These are phyloP conservation scores for Chalciporus sp. DNA, from an alignment of 1,284 basidiomycete species.

Conservation along the genomic window DNA sequence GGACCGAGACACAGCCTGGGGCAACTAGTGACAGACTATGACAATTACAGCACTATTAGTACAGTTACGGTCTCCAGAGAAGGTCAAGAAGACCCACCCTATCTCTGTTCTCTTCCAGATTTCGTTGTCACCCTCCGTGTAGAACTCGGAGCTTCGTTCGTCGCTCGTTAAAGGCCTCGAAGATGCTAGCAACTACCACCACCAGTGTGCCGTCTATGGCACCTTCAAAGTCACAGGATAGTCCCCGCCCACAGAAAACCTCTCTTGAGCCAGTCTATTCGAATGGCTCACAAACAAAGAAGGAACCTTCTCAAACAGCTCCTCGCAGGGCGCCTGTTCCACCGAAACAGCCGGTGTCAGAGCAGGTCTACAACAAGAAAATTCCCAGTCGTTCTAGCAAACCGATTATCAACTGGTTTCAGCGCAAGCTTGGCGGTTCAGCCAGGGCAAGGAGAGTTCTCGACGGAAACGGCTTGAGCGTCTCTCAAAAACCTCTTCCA, in stretches of 20 bases:
- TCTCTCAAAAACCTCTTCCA: slow-evolving; percentile 14
- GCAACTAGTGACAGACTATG: too few species aligned
- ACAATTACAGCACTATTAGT: slow-evolving; percentile 1
- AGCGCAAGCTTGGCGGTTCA: slow-evolving; percentile 79
- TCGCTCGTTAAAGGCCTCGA: slow-evolving; percentile 4
- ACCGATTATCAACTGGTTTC: slow-evolving; percentile 90
- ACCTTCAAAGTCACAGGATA: slow-evolving; percentile 15
- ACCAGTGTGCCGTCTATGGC: slow-evolving; percentile 11
- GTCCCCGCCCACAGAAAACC: slow-evolving; percentile 11
- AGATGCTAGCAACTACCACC: slow-evolving; percentile 20
- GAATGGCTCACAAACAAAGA: slow-evolving; percentile 16
- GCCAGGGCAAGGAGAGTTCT: slow-evolving; percentile 51
- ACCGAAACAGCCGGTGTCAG: slow-evolving; percentile 30
- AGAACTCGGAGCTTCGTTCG: background rate
- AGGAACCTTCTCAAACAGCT: slow-evolving; percentile 19
- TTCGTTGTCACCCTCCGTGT: slow-evolving; percentile 2
- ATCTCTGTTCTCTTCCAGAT: background rate
- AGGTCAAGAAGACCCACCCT: slow-evolving; percentile 2
- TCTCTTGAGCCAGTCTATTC: slow-evolving; percentile 15
- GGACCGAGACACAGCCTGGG: slow-evolving; percentile 23
- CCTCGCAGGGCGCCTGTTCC: slow-evolving; percentile 22
- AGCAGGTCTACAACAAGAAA: slow-evolving; percentile 52
- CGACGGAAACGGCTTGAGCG: slow-evolving; percentile 30
- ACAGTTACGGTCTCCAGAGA: slow-evolving; percentile 2
- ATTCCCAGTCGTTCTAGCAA: slow-evolving; percentile 69